These are phyloP conservation scores for Yarrowia osloensis DNA, from an alignment of 805 yeast species.

Conservation along the genomic window DNA sequence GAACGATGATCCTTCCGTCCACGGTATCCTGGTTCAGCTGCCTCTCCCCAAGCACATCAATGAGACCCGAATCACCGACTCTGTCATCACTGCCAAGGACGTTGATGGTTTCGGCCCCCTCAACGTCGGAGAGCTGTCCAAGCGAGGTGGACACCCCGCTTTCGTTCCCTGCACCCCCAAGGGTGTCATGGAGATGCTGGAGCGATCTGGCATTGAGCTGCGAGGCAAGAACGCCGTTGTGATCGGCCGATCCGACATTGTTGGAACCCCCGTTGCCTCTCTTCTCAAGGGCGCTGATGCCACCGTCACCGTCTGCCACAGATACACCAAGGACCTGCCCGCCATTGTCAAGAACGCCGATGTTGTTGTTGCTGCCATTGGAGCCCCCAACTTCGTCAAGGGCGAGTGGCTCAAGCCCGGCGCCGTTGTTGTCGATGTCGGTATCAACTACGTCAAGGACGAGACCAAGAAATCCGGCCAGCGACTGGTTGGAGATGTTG, in stretches of 20 bases:
- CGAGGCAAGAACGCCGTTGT: conserved; percentile 88
- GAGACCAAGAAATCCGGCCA: conserved; percentile 71
- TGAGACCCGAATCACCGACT: conserved; percentile 76
- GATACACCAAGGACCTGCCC: conserved; percentile 65
- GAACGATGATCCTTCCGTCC: conserved; percentile 73
- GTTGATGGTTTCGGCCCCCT: conserved; percentile 92
- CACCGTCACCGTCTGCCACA: conserved; percentile 86
- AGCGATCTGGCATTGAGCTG: conserved; percentile 64
- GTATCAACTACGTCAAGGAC: conserved; percentile 87
- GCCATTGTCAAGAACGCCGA: conserved; percentile 69
- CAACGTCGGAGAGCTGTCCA: conserved; percentile 88
- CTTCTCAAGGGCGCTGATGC: conserved; percentile 73
- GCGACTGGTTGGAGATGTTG: conserved; percentile 93
- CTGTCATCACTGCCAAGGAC: conserved; percentile 81
- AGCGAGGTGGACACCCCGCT: conserved; percentile 77
- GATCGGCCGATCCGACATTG: conserved; percentile 92
- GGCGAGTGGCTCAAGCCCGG: conserved; percentile 88
- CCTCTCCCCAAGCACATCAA: conserved; percentile 82
- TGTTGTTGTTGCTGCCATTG: conserved; percentile 89
- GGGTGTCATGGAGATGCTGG: conserved; percentile 81
- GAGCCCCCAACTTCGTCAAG: conserved; percentile 78
- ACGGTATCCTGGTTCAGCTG: conserved; percentile 86
- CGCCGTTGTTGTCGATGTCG: conserved; percentile 89
- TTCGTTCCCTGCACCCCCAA: conserved; percentile 95
- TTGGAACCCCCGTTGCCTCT: conserved; percentile 90